These are phyloP conservation scores for Zymoseptoria crescenta DNA, from an alignment of 2,329 filamentous ascomycete genomes.

Conservation along the genomic window DNA sequence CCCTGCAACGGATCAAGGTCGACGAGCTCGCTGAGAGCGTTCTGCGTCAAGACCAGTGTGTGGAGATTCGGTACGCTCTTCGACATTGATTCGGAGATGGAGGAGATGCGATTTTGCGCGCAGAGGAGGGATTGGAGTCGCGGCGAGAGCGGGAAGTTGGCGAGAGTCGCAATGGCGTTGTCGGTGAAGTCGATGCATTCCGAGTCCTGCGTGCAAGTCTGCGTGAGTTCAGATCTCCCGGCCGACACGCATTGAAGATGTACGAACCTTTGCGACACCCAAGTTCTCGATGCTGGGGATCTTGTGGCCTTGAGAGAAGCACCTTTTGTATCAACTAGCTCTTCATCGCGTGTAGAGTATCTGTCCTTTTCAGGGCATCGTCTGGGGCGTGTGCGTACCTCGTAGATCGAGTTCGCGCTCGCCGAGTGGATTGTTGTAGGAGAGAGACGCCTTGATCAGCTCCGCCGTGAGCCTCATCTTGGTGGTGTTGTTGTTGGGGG, in stretches of 20 bases:
- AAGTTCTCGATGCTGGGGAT: constrained; percentile 97
- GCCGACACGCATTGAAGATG: constrained; percentile 21
- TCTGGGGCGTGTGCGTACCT: constrained; percentile 62
- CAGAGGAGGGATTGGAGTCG: constrained; percentile 81
- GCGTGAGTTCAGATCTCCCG: constrained; percentile 3
- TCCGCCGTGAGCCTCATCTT: constrained; percentile 93
- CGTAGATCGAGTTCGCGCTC: constrained; percentile 98
- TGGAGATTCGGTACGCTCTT: constrained; percentile 72
- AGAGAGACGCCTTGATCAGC: constrained; percentile 87
- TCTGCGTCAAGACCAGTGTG: constrained; percentile 74
- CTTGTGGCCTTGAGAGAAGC: constrained; percentile 74
- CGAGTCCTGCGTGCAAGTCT: constrained; percentile 57
- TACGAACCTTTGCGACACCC: constrained; percentile 80
- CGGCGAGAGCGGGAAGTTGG: constrained; percentile 87
- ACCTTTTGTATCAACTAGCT: constrained; percentile 34
- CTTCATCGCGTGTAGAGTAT: constrained; percentile 70
- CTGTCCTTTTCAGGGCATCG: constrained; percentile 74
- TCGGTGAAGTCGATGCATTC: constrained; percentile 98
- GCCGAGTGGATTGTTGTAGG: constrained; percentile 97
- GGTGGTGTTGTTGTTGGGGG: background rate
- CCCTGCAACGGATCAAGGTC: constrained; percentile 74
- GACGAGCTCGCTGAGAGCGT: constrained; percentile 73
- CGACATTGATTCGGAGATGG: constrained; percentile 68
- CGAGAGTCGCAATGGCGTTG: constrained; percentile 85
- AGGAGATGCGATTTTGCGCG: constrained; percentile 77